Base-by-base conservation (phyloP, 2,329 filamentous ascomycete genomes). In the Penicillium sp. region DNA sequence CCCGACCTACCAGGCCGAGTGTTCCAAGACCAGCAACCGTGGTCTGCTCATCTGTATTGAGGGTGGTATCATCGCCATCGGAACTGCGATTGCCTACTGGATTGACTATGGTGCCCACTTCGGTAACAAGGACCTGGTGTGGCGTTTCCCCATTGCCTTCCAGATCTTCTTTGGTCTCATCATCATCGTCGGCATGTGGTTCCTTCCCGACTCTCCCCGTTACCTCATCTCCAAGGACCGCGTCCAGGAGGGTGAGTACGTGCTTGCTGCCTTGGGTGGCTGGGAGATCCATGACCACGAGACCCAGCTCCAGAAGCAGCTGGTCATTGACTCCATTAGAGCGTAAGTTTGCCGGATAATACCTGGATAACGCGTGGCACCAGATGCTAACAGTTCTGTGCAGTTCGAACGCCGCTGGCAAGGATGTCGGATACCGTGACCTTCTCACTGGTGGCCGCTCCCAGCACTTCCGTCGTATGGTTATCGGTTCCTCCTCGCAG, bases 281-380 rank as follows among this genome's bases (percentile, higher is more conserved):
- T 62, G 64, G 21, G 58, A 77, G 40, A 55, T 77, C 5, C 74
- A 81, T 40, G 75, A 78, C 54, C 69, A 73, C 8, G 77, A 83
- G 60, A 82, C 81, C 3, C 72, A 76, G 40, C 61, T 76, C 10
- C 79, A 86, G 66, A 76, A 78, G 58, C 78, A 82, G 47, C 80
- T 85, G 0, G 82, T 86, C 15, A 69, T 81, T n/a, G 84, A 89
- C 59, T 82, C 78, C 1, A 81, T 86, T n/a, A n/a, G n/a, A n/a
- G n/a, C n/a, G n/a, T n/a, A n/a, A n/a, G n/a, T n/a, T n/a, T n/a
- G n/a, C n/a, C n/a, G n/a, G n/a, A n/a, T n/a, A n/a, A n/a, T n/a
- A n/a, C n/a, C n/a, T n/a, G n/a, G n/a, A n/a, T n/a, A n/a, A n/a
- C n/a, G n/a, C n/a, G n/a, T n/a, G n/a, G n/a, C n/a, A n/a, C n/a